Evolutionary conservation across 176 grass and related monocot species (phyloP), one percentile per base, ranked within the genome.

Genomic region (Miscanthus lutarioriparius): DNA sequence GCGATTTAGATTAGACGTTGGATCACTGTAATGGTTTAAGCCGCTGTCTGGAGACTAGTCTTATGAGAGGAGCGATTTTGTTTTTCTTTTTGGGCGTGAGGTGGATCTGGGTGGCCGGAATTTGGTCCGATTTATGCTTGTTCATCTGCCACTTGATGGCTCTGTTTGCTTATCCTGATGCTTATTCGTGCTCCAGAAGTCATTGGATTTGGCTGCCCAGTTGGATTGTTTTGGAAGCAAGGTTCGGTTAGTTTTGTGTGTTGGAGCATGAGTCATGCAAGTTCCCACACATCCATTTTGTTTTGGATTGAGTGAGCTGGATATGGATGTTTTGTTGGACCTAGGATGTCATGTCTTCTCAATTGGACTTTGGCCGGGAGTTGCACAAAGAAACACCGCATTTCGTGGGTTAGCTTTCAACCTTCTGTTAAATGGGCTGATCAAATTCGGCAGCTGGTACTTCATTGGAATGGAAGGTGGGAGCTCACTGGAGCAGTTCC

Each of bases 101-200:
- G 58, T 78, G 80, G 73, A 88, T 88, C 86, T 64, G 72, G 10
- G 23, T 70, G 62, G 63, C 20, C 63, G 20, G 20, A 82, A 63
- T 70, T 61, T 58, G 49, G 67, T 48, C 17, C 6, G 0, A 5
- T 77, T 69, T 75, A 5, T 73, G 25, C 44, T 17, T 87, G 17
- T 45, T 61, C 48, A 67, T 69, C n/a, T 59, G 62, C 45, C 38
- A 66, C 20, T 35, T 28, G 25, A 35, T 87, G 61, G 45, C 27
- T 45, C 59, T 37, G 14, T 61, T 8, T 23, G 76, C 11, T 37
- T 38, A 70, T 89, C 58, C 54, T 61, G n/a, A 48, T 70, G 68
- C 58, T 67, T 40, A 64, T 70, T 70, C 23, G 64, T 38, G 38
- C 23, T 41, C 23, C 8, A 1, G 35, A 59, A 44, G 20, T 33